Conservation (phyloP, 306 rosid species). For the Lablab purpureus region DNA sequence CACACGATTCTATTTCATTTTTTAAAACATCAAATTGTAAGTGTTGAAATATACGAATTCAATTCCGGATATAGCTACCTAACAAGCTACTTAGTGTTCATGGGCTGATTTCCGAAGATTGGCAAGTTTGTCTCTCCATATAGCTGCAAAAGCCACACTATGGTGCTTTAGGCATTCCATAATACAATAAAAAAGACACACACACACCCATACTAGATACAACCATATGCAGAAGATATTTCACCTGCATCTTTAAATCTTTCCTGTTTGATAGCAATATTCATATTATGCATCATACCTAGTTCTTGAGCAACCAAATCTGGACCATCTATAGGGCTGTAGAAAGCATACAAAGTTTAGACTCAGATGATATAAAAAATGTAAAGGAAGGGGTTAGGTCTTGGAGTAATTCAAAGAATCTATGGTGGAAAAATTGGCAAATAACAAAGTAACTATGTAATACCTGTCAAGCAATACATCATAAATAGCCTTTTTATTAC, state of each 20-base stretch:
- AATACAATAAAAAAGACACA: not conserved
- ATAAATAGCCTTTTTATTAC: constrained; percentile 60
- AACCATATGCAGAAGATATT: constrained; percentile 12
- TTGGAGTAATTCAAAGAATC: constrained; percentile 17
- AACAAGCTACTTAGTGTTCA: constrained; percentile 54
- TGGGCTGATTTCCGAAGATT: constrained; percentile 70
- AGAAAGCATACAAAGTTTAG: constrained; percentile 41
- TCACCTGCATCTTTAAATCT: constrained; percentile 91
- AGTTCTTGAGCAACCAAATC: constrained; percentile 78
- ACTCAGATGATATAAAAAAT: constrained; percentile 18
- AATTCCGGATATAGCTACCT: constrained; percentile 52
- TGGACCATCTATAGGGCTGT: constrained; percentile 88
- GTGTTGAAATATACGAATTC: not conserved
- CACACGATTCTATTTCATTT: not conserved
- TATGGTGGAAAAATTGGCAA: constrained; percentile 17
- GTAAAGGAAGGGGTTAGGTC: not conserved
- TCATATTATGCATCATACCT: constrained; percentile 74
- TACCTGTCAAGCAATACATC: constrained; percentile 97
- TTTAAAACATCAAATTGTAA: constrained; percentile 5
- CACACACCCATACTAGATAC: not conserved
- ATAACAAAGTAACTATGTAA: constrained; percentile 38
- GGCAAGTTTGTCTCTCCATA: constrained; percentile 81
- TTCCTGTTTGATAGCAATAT: constrained; percentile 78
- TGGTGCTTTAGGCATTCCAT: constrained; percentile 22
- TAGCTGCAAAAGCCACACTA: constrained; percentile 68